Percentiles rank a stretch among this genome's conserved stretches.
These are phyloP conservation scores for Marasmius oreades DNA, from an alignment of 1,284 basidiomycete genomes.

Conservation along the genomic window DNA sequence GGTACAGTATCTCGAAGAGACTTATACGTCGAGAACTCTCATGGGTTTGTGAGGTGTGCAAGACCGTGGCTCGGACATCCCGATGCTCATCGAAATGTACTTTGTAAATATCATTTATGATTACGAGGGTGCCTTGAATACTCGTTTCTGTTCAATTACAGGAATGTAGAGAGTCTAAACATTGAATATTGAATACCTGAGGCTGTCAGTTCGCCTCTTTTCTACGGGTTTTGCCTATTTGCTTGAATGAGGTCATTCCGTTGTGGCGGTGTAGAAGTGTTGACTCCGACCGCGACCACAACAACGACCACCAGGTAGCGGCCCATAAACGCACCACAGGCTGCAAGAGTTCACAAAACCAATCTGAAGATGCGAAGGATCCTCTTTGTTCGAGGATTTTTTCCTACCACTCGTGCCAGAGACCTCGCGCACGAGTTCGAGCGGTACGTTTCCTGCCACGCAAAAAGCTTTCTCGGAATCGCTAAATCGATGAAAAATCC, in stretches of 20 bases:
- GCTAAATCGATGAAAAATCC: neutral
- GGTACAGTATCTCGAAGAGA: too few species aligned
- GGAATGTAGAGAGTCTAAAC: too few species aligned
- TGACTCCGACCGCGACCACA: neutral
- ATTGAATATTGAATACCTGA: too few species aligned
- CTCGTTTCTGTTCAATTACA: too few species aligned
- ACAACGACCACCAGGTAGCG: neutral
- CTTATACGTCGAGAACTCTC: too few species aligned
- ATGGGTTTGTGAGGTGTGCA: neutral
- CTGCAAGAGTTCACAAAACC: neutral
- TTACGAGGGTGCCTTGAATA: too few species aligned
- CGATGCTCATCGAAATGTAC: too few species aligned
- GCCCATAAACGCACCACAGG: neutral
- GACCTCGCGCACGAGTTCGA: constrained; percentile 88
- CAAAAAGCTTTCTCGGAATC: constrained; percentile 3
- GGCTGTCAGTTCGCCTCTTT: too few species aligned
- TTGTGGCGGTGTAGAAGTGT: too few species aligned
- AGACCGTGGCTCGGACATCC: neutral
- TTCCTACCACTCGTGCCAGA: constrained; percentile 71
- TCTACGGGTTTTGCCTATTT: too few species aligned
- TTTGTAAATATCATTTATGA: too few species aligned
- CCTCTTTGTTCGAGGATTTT: constrained; percentile 84
- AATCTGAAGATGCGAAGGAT: constrained; percentile 61
- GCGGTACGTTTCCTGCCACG: constrained; percentile 44
- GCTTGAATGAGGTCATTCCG: too few species aligned